Evolutionary conservation across 2,329 filamentous ascomycete species (phyloP).

Genomic region (Xylaria sp.): DNA sequence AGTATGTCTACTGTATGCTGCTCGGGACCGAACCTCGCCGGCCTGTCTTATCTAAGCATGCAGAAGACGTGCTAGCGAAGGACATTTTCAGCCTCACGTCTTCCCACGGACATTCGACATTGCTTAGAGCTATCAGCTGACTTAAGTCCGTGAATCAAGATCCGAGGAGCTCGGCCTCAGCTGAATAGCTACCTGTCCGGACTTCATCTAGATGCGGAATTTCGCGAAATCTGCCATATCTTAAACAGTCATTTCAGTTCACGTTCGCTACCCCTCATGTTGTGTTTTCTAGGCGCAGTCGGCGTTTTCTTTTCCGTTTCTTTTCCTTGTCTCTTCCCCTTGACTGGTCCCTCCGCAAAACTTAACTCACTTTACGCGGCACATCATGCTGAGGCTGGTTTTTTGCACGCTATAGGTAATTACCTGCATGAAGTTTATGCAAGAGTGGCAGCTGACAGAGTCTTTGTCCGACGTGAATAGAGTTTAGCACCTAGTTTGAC

Average conservation of each 20-base stretch:
- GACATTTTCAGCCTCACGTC: not conserved
- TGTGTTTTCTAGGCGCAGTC: no score
- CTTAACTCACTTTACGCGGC: not conserved
- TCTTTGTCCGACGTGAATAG: not conserved
- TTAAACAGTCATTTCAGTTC: not conserved
- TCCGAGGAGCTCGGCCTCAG: not conserved
- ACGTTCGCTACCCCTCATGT: not conserved
- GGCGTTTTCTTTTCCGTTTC: not conserved
- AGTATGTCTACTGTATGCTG: not conserved
- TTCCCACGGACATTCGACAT: not conserved
- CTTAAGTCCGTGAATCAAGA: not conserved
- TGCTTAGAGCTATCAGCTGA: not conserved
- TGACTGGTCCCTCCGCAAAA: not conserved
- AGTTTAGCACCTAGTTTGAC: not conserved
- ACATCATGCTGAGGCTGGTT: not conserved
- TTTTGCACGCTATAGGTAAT: not conserved
- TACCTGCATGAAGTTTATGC: not conserved
- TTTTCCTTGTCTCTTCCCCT: not conserved
- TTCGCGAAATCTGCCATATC: not conserved
- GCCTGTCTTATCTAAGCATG: conserved; percentile 13
- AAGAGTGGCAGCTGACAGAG: not conserved
- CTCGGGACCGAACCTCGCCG: conserved; percentile 19
- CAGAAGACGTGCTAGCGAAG: not conserved
- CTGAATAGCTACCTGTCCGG: not conserved
- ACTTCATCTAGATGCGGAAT: not conserved